Conservation (phyloP, 768 basidiomycete genomes). For the Phaeotremella fagi region DNA sequence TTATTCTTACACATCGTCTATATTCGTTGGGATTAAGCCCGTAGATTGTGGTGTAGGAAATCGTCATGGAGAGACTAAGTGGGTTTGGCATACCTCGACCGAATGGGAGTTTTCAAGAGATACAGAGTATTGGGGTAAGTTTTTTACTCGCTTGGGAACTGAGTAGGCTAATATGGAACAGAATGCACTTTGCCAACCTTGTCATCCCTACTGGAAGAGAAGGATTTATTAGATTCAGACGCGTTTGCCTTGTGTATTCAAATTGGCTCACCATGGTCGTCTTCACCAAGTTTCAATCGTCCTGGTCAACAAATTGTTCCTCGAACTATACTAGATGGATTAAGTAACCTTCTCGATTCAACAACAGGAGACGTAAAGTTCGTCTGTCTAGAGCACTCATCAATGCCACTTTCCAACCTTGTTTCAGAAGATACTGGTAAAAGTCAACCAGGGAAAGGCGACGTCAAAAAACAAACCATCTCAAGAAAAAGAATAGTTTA, state of each 20-base stretch:
- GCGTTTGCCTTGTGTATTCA: slow-evolving; percentile 71
- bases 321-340: slow-evolving; percentile 61
- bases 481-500: slow-evolving; percentile 71
- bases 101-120: slow-evolving; percentile 68
- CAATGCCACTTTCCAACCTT: slow-evolving; percentile 39
- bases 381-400: slow-evolving; percentile 60
- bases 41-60: slow-evolving; percentile 60
- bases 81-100: slow-evolving; percentile 71
- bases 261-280: slow-evolving; percentile 58
- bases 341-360: slow-evolving; percentile 65
- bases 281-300: slow-evolving; percentile 61
- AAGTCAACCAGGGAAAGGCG: slow-evolving; percentile 46
- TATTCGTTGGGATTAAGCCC: slow-evolving; percentile 69
- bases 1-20: slow-evolving; percentile 58
- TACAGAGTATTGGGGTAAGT: slow-evolving; percentile 68
- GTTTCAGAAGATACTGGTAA: slow-evolving; percentile 50
- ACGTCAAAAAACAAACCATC: neutral
- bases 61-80: slow-evolving; percentile 62
- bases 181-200: slow-evolving; percentile 64
- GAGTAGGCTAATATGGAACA: too few relatives aligned
- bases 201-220: slow-evolving; percentile 59
- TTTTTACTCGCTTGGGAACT: neutral
- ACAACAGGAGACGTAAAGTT: slow-evolving; percentile 75
- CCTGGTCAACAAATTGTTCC: slow-evolving; percentile 65
- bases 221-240: slow-evolving; percentile 59